Base-by-base conservation (phyloP, 2,329 filamentous ascomycete genomes). In the Microdochium paspali region DNA sequence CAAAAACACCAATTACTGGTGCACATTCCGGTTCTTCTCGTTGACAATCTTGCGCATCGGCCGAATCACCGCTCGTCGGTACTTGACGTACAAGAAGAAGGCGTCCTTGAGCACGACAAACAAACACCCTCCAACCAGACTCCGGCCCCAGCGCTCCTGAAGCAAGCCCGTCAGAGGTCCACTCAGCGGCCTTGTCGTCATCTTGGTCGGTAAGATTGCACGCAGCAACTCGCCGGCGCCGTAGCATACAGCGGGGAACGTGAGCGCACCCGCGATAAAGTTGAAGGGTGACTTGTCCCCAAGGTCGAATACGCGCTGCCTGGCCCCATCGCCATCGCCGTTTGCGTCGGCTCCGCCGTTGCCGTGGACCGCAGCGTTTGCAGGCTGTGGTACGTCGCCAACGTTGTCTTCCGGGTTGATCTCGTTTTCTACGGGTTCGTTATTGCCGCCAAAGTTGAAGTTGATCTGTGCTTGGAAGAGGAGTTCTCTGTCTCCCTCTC, bases 121-220 rank as follows among this genome's bases (percentile, higher is more conserved):
- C 20, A 95, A 67, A 61, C 88, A 93, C 0, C 93, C 93, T 1
- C 93, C 93, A 1, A 93, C 76, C 2, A 98, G 72, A 58, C 87
- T 96, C 48, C 93, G 76, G 1, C 90, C 93, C 89, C 93, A 97
- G 49, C 84, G 81, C 55, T 86, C 80, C 59, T 93, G 87, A 26
- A 98, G 64, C 24, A 97, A 71, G 0, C 86, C 84, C 0, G 79
- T 78, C 39, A 53, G 51, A 9, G 56, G 50, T 10, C 59, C 52
- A 3, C 25, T 23, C 5, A 55, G 23, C 2, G 71, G 64, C 9
- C 67, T 65, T 0, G 69, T 67, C 10, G 84, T 81, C 82, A 86
- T 90, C 3, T 78, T 68, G 30, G 69, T 69, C 0, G 91, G 91
- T 1, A 95, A 70, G 0, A 77, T 65, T 10, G 79, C 62, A 13